Evolutionary conservation across 106 monocot species (phyloP).

Genomic region (Ottelia alismoides): DNA sequence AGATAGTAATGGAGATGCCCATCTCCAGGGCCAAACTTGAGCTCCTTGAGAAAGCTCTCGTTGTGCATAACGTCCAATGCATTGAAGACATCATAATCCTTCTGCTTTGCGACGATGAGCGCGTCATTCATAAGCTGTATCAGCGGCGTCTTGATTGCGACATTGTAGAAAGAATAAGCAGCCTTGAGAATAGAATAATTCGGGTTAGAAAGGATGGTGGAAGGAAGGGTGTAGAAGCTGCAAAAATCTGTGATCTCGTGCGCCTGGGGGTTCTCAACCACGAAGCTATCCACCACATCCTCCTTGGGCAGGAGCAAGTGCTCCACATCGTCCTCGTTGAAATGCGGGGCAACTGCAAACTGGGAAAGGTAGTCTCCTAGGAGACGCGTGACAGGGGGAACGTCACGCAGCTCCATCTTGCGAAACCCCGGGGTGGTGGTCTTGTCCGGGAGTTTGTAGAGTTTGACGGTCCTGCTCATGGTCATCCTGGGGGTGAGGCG

Average conservation of each 20-base stretch:
- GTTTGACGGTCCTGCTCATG: conserved; percentile 13
- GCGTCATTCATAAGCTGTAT: conserved; percentile 76
- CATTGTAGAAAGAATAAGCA: conserved; percentile 74
- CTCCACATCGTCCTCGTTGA: conserved; percentile 66
- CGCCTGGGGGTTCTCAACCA: conserved; percentile 62
- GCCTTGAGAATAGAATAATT: conserved; percentile 60
- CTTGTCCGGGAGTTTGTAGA: conserved; percentile 48
- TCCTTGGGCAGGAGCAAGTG: conserved; percentile 68
- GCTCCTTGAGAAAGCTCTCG: conserved; percentile 65
- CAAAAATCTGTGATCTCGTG: conserved; percentile 76
- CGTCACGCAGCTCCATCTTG: conserved; percentile 69
- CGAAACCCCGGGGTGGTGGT: conserved; percentile 57
- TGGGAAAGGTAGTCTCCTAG: conserved; percentile 37
- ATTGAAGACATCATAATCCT: conserved; percentile 81
- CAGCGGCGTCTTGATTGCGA: conserved; percentile 54
- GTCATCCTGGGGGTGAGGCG: conserved; percentile 7
- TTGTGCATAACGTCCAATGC: conserved; percentile 78
- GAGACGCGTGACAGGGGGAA: conserved; percentile 52
- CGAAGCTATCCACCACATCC: conserved; percentile 58
- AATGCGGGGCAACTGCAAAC: conserved; percentile 51
- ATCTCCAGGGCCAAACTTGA: conserved; percentile 80
- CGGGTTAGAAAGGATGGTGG: conserved; percentile 50
- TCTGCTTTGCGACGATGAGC: conserved; percentile 61
- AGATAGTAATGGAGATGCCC: conserved; percentile 84
- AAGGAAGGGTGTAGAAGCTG: conserved; percentile 74